These are phyloP conservation scores for Penicillium diatomitis DNA, from an alignment of 495 filamentous ascomycete species.

Conservation along the genomic window DNA sequence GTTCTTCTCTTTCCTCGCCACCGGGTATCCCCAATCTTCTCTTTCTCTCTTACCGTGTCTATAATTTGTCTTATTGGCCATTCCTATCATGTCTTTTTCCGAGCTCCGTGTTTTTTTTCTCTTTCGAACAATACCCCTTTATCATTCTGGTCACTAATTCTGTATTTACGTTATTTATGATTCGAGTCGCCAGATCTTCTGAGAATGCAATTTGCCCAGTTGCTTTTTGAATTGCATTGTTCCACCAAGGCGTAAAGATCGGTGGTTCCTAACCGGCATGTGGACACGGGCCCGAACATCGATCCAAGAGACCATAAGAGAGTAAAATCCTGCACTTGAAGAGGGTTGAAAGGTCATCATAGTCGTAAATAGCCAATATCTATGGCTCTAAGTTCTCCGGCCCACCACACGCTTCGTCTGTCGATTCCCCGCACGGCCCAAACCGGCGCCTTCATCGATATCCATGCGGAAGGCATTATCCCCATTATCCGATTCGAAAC, in stretches of 20 bases:
- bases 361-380: not conserved
- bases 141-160: conserved; percentile 19
- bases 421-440: conserved; percentile 18
- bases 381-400: conserved; percentile 22
- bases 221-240: not conserved
- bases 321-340: too few relatives aligned
- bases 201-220: conserved; percentile 14
- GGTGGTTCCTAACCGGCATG: too few relatives aligned
- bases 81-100: conserved; percentile 5
- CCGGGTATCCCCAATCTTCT: conserved; percentile 5
- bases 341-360: not conserved
- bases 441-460: conserved; percentile 33
- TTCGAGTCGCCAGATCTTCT: conserved; percentile 13
- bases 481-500: conserved; percentile 39
- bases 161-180: conserved; percentile 27
- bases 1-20: conserved; percentile 2
- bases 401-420: conserved; percentile 36
- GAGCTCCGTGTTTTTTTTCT: conserved; percentile 7
- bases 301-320: too few relatives aligned
- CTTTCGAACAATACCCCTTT: conserved; percentile 32
- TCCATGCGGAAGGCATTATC: conserved; percentile 42
- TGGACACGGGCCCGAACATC: too few relatives aligned
- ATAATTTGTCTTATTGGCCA: conserved; percentile 13
- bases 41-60: conserved; percentile 14
- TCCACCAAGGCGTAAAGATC: too few relatives aligned